These are phyloP conservation scores for Lignosus rhinocerotis DNA, from an alignment of 1,284 basidiomycete species.

Conservation along the genomic window DNA sequence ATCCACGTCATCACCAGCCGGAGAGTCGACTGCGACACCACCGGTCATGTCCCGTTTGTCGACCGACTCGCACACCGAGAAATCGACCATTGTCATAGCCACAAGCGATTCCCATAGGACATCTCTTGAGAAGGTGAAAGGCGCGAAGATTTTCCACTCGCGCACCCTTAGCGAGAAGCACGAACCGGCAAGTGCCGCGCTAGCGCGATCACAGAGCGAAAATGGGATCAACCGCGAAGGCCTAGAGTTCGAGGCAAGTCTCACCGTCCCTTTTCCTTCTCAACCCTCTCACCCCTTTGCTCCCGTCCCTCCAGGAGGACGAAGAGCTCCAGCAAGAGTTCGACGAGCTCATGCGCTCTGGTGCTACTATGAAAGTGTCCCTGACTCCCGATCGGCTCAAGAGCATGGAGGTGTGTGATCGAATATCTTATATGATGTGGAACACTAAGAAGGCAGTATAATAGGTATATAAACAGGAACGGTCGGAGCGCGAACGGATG, in stretches of 20 bases:
- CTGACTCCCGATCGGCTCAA: constrained; percentile 90
- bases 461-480: constrained; percentile 33
- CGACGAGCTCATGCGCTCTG: constrained; percentile 86
- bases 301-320: constrained; percentile 41
- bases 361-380: constrained; percentile 91
- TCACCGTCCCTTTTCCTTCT: constrained; percentile 9
- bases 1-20: constrained; percentile 25
- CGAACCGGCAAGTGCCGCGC: constrained; percentile 23
- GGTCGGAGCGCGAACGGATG: constrained; percentile 30
- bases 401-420: constrained; percentile 78
- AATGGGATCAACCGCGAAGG: constrained; percentile 26
- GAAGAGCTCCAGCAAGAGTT: constrained; percentile 73
- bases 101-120: constrained; percentile 39
- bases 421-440: constrained; percentile 19
- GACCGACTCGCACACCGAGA: constrained; percentile 36
- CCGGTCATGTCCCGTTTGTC: constrained; percentile 39
- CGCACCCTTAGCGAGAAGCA: constrained; percentile 35
- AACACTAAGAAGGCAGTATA: not conserved
- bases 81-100: constrained; percentile 25
- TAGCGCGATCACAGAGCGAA: constrained; percentile 36
- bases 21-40: constrained; percentile 14
- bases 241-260: constrained; percentile 28
- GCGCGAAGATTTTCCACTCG: constrained; percentile 55
- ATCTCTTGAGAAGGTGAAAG: constrained; percentile 60
- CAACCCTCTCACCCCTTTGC: constrained; percentile 9